Conservation (phyloP, 352 stramenopile genomes). For the Phytophthora citricola region DNA sequence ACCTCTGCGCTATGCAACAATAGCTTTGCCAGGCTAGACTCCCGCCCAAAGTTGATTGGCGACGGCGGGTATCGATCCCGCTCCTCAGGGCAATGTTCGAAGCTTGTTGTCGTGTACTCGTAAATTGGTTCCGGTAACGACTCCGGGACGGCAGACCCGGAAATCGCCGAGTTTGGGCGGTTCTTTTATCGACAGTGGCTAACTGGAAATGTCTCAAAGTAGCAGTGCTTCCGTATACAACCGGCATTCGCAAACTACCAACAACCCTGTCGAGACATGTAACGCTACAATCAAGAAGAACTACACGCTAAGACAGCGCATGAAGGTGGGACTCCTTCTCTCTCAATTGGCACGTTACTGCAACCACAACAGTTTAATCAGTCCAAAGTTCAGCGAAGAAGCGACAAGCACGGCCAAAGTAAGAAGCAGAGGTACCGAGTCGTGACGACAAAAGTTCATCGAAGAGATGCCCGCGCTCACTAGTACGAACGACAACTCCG, state of each 20-base stretch:
- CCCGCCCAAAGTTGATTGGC: no score
- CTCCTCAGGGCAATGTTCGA: no score
- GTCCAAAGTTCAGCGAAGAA: background rate
- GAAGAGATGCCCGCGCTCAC: background rate
- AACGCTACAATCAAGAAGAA: background rate
- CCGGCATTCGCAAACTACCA: background rate
- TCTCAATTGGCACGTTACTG: background rate
- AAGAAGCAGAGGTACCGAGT: background rate
- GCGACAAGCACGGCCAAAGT: background rate
- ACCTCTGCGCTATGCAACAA: no score
- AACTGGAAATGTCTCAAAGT: background rate
- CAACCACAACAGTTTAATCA: background rate
- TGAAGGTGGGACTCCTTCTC: background rate
- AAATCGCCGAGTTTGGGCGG: background rate
- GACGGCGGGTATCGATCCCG: no score
- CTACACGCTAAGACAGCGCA: background rate
- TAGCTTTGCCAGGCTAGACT: no score
- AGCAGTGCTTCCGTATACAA: background rate
- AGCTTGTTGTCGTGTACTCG: no score
- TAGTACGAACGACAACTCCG: background rate
- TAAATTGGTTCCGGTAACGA: no score
- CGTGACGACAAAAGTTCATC: background rate
- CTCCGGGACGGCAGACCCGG: background rate
- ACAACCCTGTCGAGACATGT: background rate
- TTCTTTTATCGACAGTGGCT: background rate